Base-by-base conservation (phyloP, 305 asterid species). In the Striga hermonthica region DNA sequence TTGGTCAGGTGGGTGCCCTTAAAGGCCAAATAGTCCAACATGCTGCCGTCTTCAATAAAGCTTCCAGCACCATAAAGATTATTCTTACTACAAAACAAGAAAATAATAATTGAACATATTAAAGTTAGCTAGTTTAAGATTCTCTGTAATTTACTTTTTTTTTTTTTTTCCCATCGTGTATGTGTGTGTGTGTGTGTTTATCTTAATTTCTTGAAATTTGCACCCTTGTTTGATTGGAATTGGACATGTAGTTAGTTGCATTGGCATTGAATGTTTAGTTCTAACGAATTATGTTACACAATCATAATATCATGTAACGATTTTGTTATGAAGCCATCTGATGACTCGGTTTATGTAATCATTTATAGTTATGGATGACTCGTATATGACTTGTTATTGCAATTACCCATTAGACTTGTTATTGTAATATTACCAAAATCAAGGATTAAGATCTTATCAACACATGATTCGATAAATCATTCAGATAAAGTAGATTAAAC, bases 11-110 rank as follows among this genome's bases (percentile, higher is more conserved):
- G 31, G 31, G 31, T 22, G 31, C 31, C 31, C n/a, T n/a, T 22
- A 73, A 67, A 66, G 67, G 64, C 66, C 74, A 40, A 48, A 59
- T 57, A 36, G 31, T 37, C 67, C 62, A 62, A 64, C 48, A 66
- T 55, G 43, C 48, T 50, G 64, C 76, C 63, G 50, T 36, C 64
- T 59, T 36, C 74, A 69, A 62, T 65, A 15, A 72, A 58, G 76
- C 76, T 53, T 62, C 70, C 62, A 38, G 56, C 63, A 43, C 53
- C 39, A 31, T 57, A 65, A 54, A 43, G 43, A 12, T 22, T 22
- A 22, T 22, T 22, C 31, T 22, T 2, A 22, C 31, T 22, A 2
- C 1, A 22, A 22, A 22, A 22, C 9, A 41, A 36, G 52, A 11
- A 45, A 11, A 45, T 9, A 45, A 45, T n/a, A 11, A 54, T 22